Base-by-base conservation (phyloP, 768 basidiomycete genomes). In the Piloderma croceum region DNA sequence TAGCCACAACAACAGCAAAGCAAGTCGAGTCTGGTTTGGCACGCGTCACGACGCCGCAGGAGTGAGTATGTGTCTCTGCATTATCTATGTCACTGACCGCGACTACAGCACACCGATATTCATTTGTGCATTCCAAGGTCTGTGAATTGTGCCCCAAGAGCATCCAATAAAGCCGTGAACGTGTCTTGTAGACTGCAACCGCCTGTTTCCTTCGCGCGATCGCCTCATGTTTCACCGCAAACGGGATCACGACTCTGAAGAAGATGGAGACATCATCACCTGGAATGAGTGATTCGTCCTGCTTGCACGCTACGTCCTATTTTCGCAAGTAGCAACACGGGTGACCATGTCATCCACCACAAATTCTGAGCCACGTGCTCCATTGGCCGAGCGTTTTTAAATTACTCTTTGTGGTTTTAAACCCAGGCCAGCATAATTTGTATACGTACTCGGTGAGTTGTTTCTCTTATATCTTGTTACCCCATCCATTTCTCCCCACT, bases 271-370 rank as follows among this genome's bases (percentile, higher is more conserved):
- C 35, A 77, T 87, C 24, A 73, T 88, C 43, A 87, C 77, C 9
- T 89, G 86, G 86, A 87, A 88, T 50, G 70, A 76, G 55, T 74
- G 50, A 52, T 24, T 9, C n/a, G n/a, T n/a, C n/a, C n/a, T n/a
- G n/a, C n/a, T n/a, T n/a, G n/a, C n/a, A n/a, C n/a, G n/a, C n/a
- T n/a, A n/a, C n/a, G n/a, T n/a, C n/a, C n/a, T n/a, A n/a, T n/a
- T n/a, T n/a, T n/a, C n/a, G n/a, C n/a, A n/a, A n/a, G n/a, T n/a
- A n/a, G n/a, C n/a, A n/a, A n/a, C n/a, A n/a, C n/a, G n/a, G n/a
- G n/a, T n/a, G n/a, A n/a, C n/a, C n/a, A n/a, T n/a, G n/a, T n/a
- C n/a, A n/a, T n/a, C n/a, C n/a, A n/a, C n/a, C n/a, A n/a, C n/a
- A n/a, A n/a, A n/a, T n/a, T n/a, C n/a, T n/a, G n/a, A n/a, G n/a